A percentile compares a stretch with the other conserved stretches of the same genome.
Conservation (phyloP, 2,329 filamentous ascomycete species). For the Colletotrichum theobromicola region DNA sequence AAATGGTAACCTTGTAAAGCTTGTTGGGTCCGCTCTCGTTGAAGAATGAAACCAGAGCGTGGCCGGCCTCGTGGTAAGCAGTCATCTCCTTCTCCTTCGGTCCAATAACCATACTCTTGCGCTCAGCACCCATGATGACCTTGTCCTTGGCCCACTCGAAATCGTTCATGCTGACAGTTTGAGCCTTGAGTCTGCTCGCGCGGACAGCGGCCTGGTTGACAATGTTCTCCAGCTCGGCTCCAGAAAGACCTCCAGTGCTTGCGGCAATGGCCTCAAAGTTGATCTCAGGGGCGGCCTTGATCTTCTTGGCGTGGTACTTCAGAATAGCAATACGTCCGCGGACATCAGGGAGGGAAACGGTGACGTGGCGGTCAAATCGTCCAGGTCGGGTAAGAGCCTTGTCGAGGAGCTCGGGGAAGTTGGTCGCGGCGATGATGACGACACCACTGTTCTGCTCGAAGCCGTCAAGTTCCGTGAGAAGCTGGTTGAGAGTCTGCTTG, state of each 20-base stretch:
- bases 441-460: slow-evolving; percentile 95
- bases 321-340: slow-evolving; percentile 91
- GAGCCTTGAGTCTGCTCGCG: slow-evolving; percentile 85
- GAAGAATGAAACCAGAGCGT: slow-evolving; percentile 88
- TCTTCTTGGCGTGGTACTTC: slow-evolving; percentile 91
- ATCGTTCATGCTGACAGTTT: slow-evolving; percentile 76
- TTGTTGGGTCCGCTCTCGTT: slow-evolving; percentile 74
- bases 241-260: slow-evolving; percentile 89
- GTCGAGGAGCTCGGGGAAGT: slow-evolving; percentile 92
- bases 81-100: slow-evolving; percentile 95
- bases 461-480: slow-evolving; percentile 94
- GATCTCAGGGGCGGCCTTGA: slow-evolving; percentile 80
- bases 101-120: slow-evolving; percentile 86
- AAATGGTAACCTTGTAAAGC: slow-evolving; percentile 96
- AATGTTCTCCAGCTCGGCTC: slow-evolving; percentile 94
- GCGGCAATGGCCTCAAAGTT: slow-evolving; percentile 85
- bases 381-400: slow-evolving; percentile 97
- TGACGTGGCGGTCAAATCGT: slow-evolving; percentile 92
- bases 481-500: slow-evolving; percentile 96
- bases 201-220: slow-evolving; percentile 95
- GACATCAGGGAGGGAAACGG: slow-evolving; percentile 89
- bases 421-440: slow-evolving; percentile 95
- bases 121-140: slow-evolving; percentile 95
- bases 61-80: slow-evolving; percentile 96
- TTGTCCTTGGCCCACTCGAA: slow-evolving; percentile 99